Evolutionary conservation across 2,329 filamentous ascomycete genomes (phyloP).

Genomic region (Colletotrichum cuscutae): DNA sequence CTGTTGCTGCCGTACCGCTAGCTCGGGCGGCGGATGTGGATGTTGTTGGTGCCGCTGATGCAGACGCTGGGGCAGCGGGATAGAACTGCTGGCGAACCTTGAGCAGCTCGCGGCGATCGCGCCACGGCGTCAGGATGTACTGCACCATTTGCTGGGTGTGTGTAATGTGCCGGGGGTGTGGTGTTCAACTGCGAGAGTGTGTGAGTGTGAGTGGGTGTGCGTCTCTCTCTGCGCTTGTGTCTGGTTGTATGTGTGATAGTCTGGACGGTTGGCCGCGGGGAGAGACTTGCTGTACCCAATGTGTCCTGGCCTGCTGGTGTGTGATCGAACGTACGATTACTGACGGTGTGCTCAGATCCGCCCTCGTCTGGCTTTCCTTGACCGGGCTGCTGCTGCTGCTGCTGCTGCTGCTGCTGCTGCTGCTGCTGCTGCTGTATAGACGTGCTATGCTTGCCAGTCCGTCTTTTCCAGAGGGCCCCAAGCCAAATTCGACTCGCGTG

Average conservation of each 20-base stretch:
- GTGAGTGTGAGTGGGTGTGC: background rate
- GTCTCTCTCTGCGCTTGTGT: background rate
- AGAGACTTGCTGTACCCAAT: background rate
- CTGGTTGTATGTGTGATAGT: background rate
- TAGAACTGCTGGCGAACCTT: constrained; percentile 74
- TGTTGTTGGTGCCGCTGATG: constrained; percentile 20
- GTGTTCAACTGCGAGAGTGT: background rate
- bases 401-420: no score
- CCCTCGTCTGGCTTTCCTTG: no score
- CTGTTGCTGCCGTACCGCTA: background rate
- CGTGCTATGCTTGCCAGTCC: no score
- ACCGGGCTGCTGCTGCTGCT: no score
- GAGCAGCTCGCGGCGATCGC: constrained; percentile 72
- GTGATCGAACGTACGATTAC: background rate
- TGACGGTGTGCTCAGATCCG: no score
- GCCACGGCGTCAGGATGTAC: constrained; percentile 81
- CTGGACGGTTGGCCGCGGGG: no score
- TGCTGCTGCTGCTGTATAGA: no score
- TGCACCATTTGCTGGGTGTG: constrained; percentile 64
- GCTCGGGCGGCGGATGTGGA: background rate
- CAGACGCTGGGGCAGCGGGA: constrained; percentile 42
- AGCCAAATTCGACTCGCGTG: no score
- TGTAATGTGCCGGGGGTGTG: background rate
- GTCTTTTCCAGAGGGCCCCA: no score
- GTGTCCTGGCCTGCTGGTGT: no score